A percentile compares a stretch with the other conserved stretches of the same genome.
Conservation (phyloP, 1,284 basidiomycete species). For the Leccinum pachyderme region DNA sequence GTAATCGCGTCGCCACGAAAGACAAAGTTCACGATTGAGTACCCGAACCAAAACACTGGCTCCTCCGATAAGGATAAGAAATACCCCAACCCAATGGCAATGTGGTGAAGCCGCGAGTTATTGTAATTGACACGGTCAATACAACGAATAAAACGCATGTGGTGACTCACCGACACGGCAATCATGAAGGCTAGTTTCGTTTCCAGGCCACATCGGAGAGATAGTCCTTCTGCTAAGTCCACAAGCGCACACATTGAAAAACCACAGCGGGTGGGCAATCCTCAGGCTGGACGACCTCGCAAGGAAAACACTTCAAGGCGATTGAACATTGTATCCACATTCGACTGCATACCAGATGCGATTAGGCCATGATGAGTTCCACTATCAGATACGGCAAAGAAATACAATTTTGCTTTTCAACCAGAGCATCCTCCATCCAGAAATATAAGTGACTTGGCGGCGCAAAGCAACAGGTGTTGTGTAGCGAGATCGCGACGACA, state of each 20-base stretch:
- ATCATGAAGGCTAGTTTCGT: conserved; percentile 37
- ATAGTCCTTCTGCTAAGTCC: conserved; percentile 2
- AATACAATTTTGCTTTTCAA: background rate
- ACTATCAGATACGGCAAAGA: background rate
- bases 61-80: conserved; percentile 18
- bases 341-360: conserved; percentile 3
- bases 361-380: conserved; percentile 2
- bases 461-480: background rate
- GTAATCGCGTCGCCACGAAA: conserved; percentile 36
- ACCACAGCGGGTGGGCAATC: background rate
- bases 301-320: background rate
- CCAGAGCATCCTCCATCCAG: background rate
- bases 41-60: conserved; percentile 24
- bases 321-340: background rate
- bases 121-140: conserved; percentile 8
- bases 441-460: background rate
- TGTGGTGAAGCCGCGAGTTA: conserved; percentile 11
- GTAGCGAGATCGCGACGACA: background rate
- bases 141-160: background rate
- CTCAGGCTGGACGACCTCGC: background rate
- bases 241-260: background rate
- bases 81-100: conserved; percentile 10
- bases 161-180: conserved; percentile 10
- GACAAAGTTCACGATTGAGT: conserved; percentile 25
- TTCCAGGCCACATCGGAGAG: conserved; percentile 33